Percentiles rank a stretch among this genome's conserved stretches.
Evolutionary conservation across 768 basidiomycete genomes (phyloP).

Genomic region (Trametes sanguinea): DNA sequence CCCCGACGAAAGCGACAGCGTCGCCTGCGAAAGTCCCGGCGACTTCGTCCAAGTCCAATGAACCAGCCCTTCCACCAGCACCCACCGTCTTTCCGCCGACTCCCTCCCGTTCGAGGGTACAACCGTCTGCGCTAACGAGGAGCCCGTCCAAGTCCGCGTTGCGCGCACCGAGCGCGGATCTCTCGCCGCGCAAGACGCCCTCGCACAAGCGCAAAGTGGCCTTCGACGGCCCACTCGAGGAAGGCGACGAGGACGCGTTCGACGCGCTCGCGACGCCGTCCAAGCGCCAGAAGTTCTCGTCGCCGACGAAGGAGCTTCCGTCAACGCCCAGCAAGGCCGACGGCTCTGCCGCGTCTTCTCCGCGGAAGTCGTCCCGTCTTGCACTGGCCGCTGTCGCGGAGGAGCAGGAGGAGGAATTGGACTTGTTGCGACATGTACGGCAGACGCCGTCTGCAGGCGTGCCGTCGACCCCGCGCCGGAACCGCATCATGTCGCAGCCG

Average conservation of each 20-base stretch:
- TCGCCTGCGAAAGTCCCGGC: neutral
- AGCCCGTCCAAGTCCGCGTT: constrained; percentile 30
- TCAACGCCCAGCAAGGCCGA: neutral
- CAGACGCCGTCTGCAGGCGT: neutral
- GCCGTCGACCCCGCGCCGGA: constrained; percentile 16
- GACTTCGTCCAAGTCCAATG: neutral
- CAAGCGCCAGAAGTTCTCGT: constrained; percentile 27
- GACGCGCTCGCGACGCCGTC: constrained; percentile 28
- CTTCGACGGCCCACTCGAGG: constrained; percentile 18
- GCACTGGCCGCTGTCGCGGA: neutral
- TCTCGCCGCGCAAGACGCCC: constrained; percentile 27
- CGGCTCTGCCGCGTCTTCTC: neutral
- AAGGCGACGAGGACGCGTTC: constrained; percentile 22
- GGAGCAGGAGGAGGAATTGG: constrained; percentile 5
- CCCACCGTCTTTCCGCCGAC: neutral
- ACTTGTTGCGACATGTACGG: constrained; percentile 5
- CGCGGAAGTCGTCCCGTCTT: constrained; percentile 11
- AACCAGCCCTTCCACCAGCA: neutral
- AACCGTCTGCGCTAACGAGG: neutral
- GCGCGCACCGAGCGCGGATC: constrained; percentile 13
- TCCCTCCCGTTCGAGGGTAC: neutral
- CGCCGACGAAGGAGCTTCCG: constrained; percentile 15
- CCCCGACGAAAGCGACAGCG: neutral
- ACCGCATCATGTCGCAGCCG: constrained; percentile 8
- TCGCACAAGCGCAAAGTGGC: constrained; percentile 33